Evolutionary conservation across 257 asterid genomes (phyloP), one percentile per base, ranked within the genome.

Genomic region (Penstemon davidsonii): DNA sequence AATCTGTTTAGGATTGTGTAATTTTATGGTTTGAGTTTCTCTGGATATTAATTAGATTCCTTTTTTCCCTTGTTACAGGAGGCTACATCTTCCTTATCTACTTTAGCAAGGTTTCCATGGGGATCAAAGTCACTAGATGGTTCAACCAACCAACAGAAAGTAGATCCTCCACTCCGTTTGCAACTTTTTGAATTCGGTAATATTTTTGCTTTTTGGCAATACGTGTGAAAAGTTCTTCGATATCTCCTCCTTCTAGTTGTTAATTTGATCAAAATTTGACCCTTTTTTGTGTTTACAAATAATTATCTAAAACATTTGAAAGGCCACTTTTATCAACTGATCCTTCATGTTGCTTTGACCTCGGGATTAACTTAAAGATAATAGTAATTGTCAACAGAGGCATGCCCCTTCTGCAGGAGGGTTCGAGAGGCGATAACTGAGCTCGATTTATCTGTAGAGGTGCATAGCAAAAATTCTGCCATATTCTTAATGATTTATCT

Each of bases 381-480:
- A 61, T 76, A 70, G 78, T 76, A 66, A 60, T 76, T 86, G 75
- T 78, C 81, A 64, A 79, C 95, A 89, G 96, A 89, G 87, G 96
- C 96, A 55, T 89, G 96, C 82, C 96, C 96, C 8, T 89, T 89
- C 75, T 87, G 96, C 76, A 86, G 95, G 75, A 87, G 96, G 84
- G 96, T 89, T 45, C 86, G 96, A 7, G 96, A 89, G 70, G 92
- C 96, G 72, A 74, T 89, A 18, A 87, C 92, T 33, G 96, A 89
- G 82, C 92, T 89, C 58, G 96, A 89, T 79, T 78, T 89, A 63
- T 85, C 95, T 51, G 88, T 81, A 4, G 92, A 87, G 89, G 95
- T 84, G 63, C 40, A 42, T 25, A 25, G 33, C 33, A 25, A 25
- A 25, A 25, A 25, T 25, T 25, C 33, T 25, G 33, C 33, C 33